Evolutionary conservation across 108 stramenopile genomes (phyloP), one percentile per base, ranked within the genome.

Genomic region (Cyclotella baltica): DNA sequence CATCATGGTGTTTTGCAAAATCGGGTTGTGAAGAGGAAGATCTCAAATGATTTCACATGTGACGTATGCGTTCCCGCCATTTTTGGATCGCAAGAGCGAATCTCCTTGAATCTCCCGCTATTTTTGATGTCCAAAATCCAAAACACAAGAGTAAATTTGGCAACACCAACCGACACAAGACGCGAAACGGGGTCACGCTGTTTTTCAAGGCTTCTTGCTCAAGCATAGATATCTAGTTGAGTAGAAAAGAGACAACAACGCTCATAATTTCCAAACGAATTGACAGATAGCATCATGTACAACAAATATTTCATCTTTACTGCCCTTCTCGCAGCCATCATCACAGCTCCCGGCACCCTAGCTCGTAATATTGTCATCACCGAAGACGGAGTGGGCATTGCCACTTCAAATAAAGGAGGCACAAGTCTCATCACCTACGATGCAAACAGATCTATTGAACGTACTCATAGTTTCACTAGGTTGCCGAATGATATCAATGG

Each of bases 21-120:
- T 20, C 4, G 15, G n/a, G 15, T 4, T n/a, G 51, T 19, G n/a
- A 4, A 52, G n/a, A 22, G 15, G 4, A 19, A 20, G 4, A 4
- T 11, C 4, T 4, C 51, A 52, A 20, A 52, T 10, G 40, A 13
- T 10, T 19, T n/a, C 11, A 55, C 11, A 10, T 22, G 23, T 27
- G 25, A 55, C 55, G 55, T 55, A 55, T 55, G 55, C 55, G 13
- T 55, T 6, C 55, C 55, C 55, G 55, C 55, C 55, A 55, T 11
- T 23, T 55, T 55, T 48, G 13, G 40, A 43, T 43, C 13, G 6
- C 40, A 43, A 6, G 13, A 43, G 13, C 10, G 40, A 6, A 11
- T 43, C 6, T 43, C 40, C 13, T 43, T 6, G 40, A 11, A 13
- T 11, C 10, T 13, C 10, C 13, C 6, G 40, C 10, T 11, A 43